A percentile compares a stretch with the other conserved stretches of the same genome.
Evolutionary conservation across 2,329 filamentous ascomycete genomes (phyloP).

Genomic region (Ophiocordyceps sinensis): DNA sequence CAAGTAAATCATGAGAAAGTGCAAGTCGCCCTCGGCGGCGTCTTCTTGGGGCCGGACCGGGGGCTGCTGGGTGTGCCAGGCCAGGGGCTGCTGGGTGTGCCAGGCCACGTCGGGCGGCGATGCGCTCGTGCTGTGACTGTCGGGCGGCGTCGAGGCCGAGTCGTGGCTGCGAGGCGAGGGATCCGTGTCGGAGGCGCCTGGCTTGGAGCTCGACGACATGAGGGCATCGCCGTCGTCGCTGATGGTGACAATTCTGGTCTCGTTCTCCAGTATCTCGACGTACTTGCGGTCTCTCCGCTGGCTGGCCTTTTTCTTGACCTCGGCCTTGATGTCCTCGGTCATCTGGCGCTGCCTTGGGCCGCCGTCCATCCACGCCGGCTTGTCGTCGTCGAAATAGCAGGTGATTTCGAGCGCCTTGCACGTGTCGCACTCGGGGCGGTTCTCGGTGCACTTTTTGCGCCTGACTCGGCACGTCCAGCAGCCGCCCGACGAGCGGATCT

Average conservation of each 20-base stretch:
- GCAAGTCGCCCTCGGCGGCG: constrained; percentile 15
- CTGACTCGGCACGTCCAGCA: constrained; percentile 49
- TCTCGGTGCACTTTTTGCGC: constrained; percentile 47
- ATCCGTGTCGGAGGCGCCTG: constrained; percentile 15
- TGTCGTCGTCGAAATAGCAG: constrained; percentile 36
- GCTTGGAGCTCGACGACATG: not conserved
- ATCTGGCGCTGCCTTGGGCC: constrained; percentile 32
- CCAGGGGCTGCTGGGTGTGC: constrained; percentile 14
- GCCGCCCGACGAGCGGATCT: constrained; percentile 26
- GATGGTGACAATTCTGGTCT: constrained; percentile 14
- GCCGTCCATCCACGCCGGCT: constrained; percentile 45
- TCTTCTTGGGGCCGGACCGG: constrained; percentile 7
- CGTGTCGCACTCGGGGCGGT: constrained; percentile 32
- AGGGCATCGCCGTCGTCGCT: constrained; percentile 3
- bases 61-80: constrained; percentile 10
- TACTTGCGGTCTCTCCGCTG: constrained; percentile 35
- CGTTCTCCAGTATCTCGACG: constrained; percentile 24
- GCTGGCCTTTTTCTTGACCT: constrained; percentile 39
- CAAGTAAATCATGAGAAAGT: constrained; percentile 42
- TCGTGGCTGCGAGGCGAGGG: constrained; percentile 9
- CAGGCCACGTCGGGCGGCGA: constrained; percentile 18
- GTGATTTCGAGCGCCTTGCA: constrained; percentile 40
- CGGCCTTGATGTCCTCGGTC: constrained; percentile 37
- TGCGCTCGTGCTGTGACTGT: constrained; percentile 14
- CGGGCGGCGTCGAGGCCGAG: constrained; percentile 12